A percentile compares a stretch with the other conserved stretches of the same genome.
phyloP scores from a whole-genome alignment of 208 protist genomes.

The Trypanosoma theileri region DNA sequence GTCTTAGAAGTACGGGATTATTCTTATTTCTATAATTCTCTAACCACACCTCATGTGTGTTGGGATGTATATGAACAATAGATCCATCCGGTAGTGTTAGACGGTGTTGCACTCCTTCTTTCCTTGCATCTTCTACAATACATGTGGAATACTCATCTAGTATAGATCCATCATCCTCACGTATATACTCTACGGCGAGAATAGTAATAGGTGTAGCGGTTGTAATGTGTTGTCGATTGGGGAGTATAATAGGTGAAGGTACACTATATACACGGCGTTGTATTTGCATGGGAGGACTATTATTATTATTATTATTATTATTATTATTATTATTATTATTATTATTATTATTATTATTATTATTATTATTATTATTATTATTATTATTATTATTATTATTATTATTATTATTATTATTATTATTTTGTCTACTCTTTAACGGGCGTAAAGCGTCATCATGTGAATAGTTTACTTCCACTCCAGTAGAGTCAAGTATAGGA shows the following conservation, averaged over 20 bases:
- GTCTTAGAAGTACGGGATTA: not conserved
- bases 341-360: not conserved
- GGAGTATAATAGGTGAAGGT: constrained; percentile 60
- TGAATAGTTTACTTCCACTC: not conserved
- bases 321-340: not conserved
- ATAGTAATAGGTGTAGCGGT: constrained; percentile 50
- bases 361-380: not conserved
- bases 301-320: not conserved
- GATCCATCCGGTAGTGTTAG: constrained; percentile 19
- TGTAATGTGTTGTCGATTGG: constrained; percentile 45
- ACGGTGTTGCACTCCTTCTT: not conserved
- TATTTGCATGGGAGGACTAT: not conserved
- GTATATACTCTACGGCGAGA: constrained; percentile 40
- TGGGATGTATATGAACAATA: constrained; percentile 27
- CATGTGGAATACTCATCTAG: constrained; percentile 29
- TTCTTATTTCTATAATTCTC: constrained; percentile 1
- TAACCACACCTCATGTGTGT: constrained; percentile 28
- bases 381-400: not conserved
- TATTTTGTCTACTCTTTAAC: not conserved
- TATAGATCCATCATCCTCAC: constrained; percentile 9
- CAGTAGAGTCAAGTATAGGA: not conserved
- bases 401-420: not conserved
- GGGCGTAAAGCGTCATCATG: not conserved
- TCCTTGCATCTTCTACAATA: constrained; percentile 36
- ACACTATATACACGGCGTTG: not conserved